phyloP scores from a whole-genome alignment of 352 stramenopile genomes.

The Phytophthora melonis region DNA sequence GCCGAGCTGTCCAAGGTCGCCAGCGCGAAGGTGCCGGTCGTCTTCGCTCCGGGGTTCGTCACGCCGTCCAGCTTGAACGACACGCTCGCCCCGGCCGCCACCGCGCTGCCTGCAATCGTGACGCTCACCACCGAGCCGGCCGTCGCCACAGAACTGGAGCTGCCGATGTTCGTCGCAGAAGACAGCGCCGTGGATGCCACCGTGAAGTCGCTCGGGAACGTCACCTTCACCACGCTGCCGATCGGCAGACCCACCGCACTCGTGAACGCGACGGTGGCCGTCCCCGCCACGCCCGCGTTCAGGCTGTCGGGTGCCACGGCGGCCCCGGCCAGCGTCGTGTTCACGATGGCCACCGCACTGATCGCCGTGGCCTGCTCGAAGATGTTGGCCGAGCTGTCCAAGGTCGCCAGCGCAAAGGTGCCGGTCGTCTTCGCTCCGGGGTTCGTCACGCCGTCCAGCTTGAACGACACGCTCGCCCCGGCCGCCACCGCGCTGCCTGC shows the following conservation, averaged over 20 bases:
- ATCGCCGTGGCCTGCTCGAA: conserved; percentile 12
- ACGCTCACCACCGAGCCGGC: conserved; percentile 37
- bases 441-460: conserved; percentile 61
- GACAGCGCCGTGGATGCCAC: conserved; percentile 36
- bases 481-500: conserved; percentile 29
- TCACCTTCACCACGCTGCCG: conserved; percentile 43
- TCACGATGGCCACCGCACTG: conserved; percentile 28
- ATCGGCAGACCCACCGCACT: conserved; percentile 46
- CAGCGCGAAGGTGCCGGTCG: conserved; percentile 50
- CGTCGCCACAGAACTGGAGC: conserved; percentile 33
- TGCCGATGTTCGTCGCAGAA: conserved; percentile 37
- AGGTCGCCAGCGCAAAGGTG: conserved; percentile 48
- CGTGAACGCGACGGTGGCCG: conserved; percentile 47
- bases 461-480: conserved; percentile 48
- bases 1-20: conserved; percentile 43
- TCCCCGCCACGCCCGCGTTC: conserved; percentile 39
- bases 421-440: conserved; percentile 52
- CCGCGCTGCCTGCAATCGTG: conserved; percentile 32
- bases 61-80: conserved; percentile 59
- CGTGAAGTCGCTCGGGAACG: conserved; percentile 49
- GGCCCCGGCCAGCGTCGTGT: conserved; percentile 17
- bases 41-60: conserved; percentile 60
- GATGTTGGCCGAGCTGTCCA: conserved; percentile 35
- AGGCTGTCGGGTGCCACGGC: conserved; percentile 37
- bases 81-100: conserved; percentile 34